Base-by-base conservation (phyloP, 352 stramenopile species). In the Elongisporangium anandrum region DNA sequence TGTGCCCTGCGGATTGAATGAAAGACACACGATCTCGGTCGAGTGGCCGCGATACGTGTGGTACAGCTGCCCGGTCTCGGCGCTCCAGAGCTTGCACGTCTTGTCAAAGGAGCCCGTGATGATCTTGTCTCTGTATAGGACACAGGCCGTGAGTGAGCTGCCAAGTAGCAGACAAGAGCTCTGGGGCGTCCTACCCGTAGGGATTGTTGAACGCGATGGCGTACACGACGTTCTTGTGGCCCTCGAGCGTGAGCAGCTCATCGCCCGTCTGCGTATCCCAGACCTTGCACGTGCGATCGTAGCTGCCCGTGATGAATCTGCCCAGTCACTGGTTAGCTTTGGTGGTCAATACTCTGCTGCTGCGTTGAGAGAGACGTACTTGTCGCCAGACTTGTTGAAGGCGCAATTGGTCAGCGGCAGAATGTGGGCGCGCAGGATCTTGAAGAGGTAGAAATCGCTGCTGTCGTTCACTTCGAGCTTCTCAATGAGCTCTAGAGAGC, bases 191-290 rank as follows among this genome's bases (percentile, higher is more conserved):
- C 2, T 24, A 94, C 71, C 95, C 94, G 65, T 97, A 98, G 17
- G 95, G 95, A 61, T 98, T 98, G 64, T 98, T 98, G 73, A 98
- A 98, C 6, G 95, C 94, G 58, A 98, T 98, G 16, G 92, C 92
- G 56, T 98, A 98, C 12, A 98, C 95, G 1, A 98, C 95, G 69
- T 98, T 98, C 66, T 96, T 96, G 72, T 98, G 95, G 9, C 92
- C 94, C 69, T 98, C 93, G 15, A 98, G 69, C 2, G 90, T 98
- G 52, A 97, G 72, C 20, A 98, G 69, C 72, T 98, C 94, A 56
- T 98, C 89, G 24, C 92, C 95, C 5, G 90, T 97, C 52, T 96
- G 80, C 2, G 94, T 98, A 66, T 98, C 94, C 92, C 94, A 98
- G 47, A 98, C 89, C 69, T 98, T 98, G 68, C 91, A 98, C 38